phyloP scores from a whole-genome alignment of 768 basidiomycete species.

The Agaricus subrufescens region DNA sequence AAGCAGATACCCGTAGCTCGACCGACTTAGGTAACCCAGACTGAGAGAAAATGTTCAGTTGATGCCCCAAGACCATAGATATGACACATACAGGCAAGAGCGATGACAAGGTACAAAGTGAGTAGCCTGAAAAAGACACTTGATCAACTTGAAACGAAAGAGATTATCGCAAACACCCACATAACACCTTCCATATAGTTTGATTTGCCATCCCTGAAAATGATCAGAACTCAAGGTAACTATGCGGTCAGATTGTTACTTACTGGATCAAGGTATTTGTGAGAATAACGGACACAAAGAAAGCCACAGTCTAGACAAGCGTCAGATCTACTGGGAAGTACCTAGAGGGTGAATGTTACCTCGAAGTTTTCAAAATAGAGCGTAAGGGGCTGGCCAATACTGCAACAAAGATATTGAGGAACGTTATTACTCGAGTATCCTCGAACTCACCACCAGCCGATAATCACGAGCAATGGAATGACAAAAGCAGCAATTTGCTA shows the following conservation, averaged over 20 bases:
- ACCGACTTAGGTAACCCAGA: slow-evolving; percentile 25
- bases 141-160: slow-evolving; percentile 25
- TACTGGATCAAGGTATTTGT: slow-evolving; percentile 80
- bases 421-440: slow-evolving; percentile 5
- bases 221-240: neutral
- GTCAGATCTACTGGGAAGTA: neutral
- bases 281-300: slow-evolving; percentile 86
- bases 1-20: no score
- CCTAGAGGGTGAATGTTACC: slow-evolving; percentile 28
- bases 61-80: no score
- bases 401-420: slow-evolving; percentile 19
- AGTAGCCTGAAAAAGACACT: slow-evolving; percentile 38
- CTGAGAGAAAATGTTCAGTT: slow-evolving; percentile 6
- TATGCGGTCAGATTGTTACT: slow-evolving; percentile 19
- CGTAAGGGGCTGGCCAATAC: slow-evolving; percentile 66
- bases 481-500: slow-evolving; percentile 88
- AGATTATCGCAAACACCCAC: slow-evolving; percentile 26
- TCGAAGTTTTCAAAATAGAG: slow-evolving; percentile 87
- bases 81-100: slow-evolving; percentile 61
- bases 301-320: slow-evolving; percentile 58
- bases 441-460: slow-evolving; percentile 76
- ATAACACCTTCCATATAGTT: slow-evolving; percentile 94
- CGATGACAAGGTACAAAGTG: slow-evolving; percentile 76
- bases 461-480: slow-evolving; percentile 80
- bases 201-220: slow-evolving; percentile 71